Base-by-base conservation (phyloP, 495 filamentous ascomycete species). In the Rusavskia elegans region DNA sequence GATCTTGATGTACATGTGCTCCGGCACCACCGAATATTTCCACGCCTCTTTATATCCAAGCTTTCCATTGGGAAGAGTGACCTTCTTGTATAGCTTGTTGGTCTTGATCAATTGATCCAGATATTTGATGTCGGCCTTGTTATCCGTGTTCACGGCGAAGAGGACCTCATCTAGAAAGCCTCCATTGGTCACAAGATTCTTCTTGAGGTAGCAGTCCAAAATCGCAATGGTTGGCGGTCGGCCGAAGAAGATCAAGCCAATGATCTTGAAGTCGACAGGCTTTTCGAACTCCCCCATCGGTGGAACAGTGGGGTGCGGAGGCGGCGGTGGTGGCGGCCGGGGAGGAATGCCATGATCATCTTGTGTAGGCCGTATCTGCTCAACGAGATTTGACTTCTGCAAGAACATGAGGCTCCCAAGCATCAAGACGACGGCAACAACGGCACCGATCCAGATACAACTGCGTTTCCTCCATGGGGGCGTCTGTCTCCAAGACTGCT, bases 1-100 rank as follows among this genome's bases (percentile, higher is more conserved):
- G 32, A 75, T 73, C 53, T 75, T 75, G 58, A 75, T 64, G 50
- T 71, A 74, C 39, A 74, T 70, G 19, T 63, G 58, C 45, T 66
- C 52, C 5, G 65, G 56, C 51, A 73, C 63, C 5, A 61, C 59
- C 2, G 63, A 57, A 8, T 61, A 57, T 50, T 64, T 57, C 65
- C 66, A 69, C 42, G 64, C 66, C 25, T 62, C 59, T 23, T 58
- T 61, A 48, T 62, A 71, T 10, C 62, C 66, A 6, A 57, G 20
- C 21, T 14, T 35, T 35, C 32, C 32, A 35, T 57, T 55, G 3
- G 27, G 51, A 40, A 64, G 45, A 17, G 39, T 45, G 29, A 62
- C 37, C 27, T 52, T 61, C 29, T 46, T 60, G 48, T 64, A 60
- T 35, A 55, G 36, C 16, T 55, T 45, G 3, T 38, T 36, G 11